These are phyloP conservation scores for Aristolochia californica DNA, from an alignment of 164 flowering plant species.

Conservation along the genomic window DNA sequence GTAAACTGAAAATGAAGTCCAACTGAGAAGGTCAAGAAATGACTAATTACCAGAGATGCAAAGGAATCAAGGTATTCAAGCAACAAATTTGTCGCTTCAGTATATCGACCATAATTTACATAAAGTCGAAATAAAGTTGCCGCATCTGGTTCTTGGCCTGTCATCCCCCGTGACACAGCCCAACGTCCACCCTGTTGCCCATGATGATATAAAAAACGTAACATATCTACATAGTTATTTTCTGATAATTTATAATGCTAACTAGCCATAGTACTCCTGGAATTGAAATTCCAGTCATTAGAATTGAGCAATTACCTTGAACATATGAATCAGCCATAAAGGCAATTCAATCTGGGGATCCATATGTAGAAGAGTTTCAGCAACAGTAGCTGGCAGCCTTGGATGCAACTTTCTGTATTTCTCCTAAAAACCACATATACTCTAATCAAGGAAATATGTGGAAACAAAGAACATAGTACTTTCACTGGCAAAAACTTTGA, in stretches of 20 bases:
- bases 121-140: slow-evolving; percentile 69
- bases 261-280: too few species aligned
- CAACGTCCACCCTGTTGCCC: slow-evolving; percentile 41
- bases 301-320: slow-evolving; percentile 51
- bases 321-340: slow-evolving; percentile 81
- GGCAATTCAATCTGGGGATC: slow-evolving; percentile 88
- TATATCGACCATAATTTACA: slow-evolving; percentile 70
- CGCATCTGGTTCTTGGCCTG: slow-evolving; percentile 70
- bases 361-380: slow-evolving; percentile 70
- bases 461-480: neutral
- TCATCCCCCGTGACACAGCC: slow-evolving; percentile 63
- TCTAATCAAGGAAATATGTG: neutral
- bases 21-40: neutral
- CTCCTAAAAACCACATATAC: slow-evolving; percentile 33
- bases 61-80: slow-evolving; percentile 63
- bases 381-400: slow-evolving; percentile 75
- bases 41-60: slow-evolving; percentile 45
- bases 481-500: too few species aligned
- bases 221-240: too few species aligned
- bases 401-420: slow-evolving; percentile 60
- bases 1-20: neutral
- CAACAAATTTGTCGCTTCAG: slow-evolving; percentile 76
- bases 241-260: too few species aligned
- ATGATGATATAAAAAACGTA: neutral
- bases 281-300: too few species aligned